phyloP scores from a whole-genome alignment of 2,329 filamentous ascomycete genomes.

The Cercospora berteroae region DNA sequence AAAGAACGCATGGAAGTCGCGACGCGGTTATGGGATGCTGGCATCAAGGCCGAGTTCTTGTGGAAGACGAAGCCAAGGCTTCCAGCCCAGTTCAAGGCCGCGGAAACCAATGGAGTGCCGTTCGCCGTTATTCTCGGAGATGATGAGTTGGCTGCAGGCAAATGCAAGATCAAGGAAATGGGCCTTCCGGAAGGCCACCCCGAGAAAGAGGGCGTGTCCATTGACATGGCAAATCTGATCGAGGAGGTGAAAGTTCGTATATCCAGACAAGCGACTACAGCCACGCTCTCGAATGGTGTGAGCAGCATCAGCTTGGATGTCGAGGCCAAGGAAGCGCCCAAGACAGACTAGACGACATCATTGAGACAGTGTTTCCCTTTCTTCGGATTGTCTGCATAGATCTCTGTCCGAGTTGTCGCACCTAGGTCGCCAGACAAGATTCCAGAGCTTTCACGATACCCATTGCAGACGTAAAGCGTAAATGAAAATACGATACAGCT shows the following conservation, averaged over 20 bases:
- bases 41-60: conserved; percentile 85
- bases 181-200: conserved; percentile 77
- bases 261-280: conserved; percentile 15
- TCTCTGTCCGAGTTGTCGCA: neutral
- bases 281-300: conserved; percentile 25
- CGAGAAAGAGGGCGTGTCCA: conserved; percentile 81
- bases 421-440: neutral
- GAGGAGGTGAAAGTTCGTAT: conserved; percentile 60
- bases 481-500: neutral
- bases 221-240: conserved; percentile 63
- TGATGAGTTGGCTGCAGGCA: conserved; percentile 77
- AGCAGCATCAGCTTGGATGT: conserved; percentile 28
- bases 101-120: conserved; percentile 74
- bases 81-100: conserved; percentile 85
- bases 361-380: neutral
- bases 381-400: neutral
- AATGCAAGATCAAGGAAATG: conserved; percentile 86
- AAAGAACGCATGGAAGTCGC: conserved; percentile 81
- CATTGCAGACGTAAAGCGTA: neutral
- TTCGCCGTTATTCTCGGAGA: conserved; percentile 88
- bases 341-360: conserved; percentile 17
- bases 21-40: conserved; percentile 76
- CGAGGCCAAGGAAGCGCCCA: conserved; percentile 23
- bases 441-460: neutral
- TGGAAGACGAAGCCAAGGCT: conserved; percentile 91